Conservation (phyloP, 2,329 filamentous ascomycete genomes). For the Purpureocillium takamizusanense region DNA sequence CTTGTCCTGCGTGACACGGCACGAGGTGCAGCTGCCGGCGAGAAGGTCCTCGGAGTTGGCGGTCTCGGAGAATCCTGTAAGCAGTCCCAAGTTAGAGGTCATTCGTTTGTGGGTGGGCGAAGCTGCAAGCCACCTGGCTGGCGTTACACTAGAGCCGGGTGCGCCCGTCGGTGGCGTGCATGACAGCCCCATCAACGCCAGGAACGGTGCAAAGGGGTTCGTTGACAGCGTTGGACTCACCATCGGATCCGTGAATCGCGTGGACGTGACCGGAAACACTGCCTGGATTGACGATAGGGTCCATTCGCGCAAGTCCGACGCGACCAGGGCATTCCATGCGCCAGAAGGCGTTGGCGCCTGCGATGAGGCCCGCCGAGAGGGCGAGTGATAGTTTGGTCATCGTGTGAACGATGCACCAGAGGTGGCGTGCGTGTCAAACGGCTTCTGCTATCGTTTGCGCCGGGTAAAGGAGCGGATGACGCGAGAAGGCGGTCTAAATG, state of each 20-base stretch:
- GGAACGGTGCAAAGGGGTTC: too few species aligned
- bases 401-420: constrained; percentile 14
- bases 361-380: constrained; percentile 23
- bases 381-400: constrained; percentile 25
- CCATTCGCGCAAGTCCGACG: constrained; percentile 61
- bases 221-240: too few species aligned
- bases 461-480: constrained; percentile 23
- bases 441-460: constrained; percentile 4
- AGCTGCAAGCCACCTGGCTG: too few species aligned
- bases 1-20: constrained; percentile 69
- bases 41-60: constrained; percentile 49
- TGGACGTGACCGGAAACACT: constrained; percentile 58
- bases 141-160: neutral
- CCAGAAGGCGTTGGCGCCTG: constrained; percentile 63
- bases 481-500: constrained; percentile 22
- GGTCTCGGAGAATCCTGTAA: constrained; percentile 54
- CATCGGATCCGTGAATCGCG: constrained; percentile 63
- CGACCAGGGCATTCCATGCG: constrained; percentile 75
- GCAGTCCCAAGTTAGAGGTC: constrained; percentile 8
- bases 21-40: constrained; percentile 66
- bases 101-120: neutral
- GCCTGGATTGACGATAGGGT: constrained; percentile 64
- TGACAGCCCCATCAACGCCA: too few species aligned
- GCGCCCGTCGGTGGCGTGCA: too few species aligned
- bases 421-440: constrained; percentile 8